A percentile compares a stretch with the other conserved stretches of the same genome.
Evolutionary conservation across 1,139 yeast genomes (phyloP).

Genomic region (Williopsis jadinii): DNA sequence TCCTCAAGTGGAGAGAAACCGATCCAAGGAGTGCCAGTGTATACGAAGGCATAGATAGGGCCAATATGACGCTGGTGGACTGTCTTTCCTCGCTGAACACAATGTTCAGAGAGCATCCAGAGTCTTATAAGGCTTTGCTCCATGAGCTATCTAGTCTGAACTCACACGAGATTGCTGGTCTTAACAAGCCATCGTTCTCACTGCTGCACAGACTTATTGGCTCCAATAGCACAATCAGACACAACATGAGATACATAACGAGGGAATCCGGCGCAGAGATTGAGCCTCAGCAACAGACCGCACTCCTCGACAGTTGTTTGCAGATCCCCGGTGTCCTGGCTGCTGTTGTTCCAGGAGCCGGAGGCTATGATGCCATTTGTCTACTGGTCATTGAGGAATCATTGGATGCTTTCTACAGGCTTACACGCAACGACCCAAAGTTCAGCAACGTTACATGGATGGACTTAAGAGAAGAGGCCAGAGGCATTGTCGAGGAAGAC

Average conservation of each 20-base stretch:
- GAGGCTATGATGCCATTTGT: conserved; percentile 92
- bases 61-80: conserved; percentile 51
- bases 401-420: conserved; percentile 31
- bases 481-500: conserved; percentile 34
- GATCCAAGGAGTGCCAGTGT: conserved; percentile 43
- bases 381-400: conserved; percentile 50
- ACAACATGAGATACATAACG: conserved; percentile 53
- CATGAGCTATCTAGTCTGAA: conserved; percentile 14
- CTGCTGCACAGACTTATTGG: conserved; percentile 25
- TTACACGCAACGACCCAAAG: conserved; percentile 24
- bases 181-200: conserved; percentile 9
- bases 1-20: conserved; percentile 58
- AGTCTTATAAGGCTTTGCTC: conserved; percentile 24
- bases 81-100: conserved; percentile 37
- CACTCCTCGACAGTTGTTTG: conserved; percentile 55
- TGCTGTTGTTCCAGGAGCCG: conserved; percentile 98
- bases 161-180: conserved; percentile 15
- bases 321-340: conserved; percentile 70
- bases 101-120: conserved; percentile 25
- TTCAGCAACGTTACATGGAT: conserved; percentile 55
- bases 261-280: conserved; percentile 69
- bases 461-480: conserved; percentile 50
- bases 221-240: conserved; percentile 45
- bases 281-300: conserved; percentile 77
- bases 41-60: conserved; percentile 48